Evolutionary conservation across 345 rosid genomes (phyloP).

Genomic region (Pistacia vera): DNA sequence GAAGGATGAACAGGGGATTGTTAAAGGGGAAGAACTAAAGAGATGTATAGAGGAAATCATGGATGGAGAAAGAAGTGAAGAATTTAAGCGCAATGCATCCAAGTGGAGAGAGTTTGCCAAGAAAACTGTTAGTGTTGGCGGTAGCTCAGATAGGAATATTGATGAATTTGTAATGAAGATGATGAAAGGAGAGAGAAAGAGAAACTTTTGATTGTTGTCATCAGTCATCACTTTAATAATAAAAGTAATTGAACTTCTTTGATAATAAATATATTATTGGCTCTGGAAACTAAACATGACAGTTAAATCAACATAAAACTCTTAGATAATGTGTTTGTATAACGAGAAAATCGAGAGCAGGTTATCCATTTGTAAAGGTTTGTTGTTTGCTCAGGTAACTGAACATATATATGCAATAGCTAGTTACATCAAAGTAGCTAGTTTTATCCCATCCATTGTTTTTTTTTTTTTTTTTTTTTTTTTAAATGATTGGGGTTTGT

Average conservation of each 20-base stretch:
- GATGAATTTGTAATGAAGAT: conserved; percentile 36
- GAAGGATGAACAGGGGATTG: conserved; percentile 28
- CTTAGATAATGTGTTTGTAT: too few relatives aligned
- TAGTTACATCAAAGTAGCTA: too few relatives aligned
- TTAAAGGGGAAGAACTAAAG: conserved; percentile 34
- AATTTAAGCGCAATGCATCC: conserved; percentile 31
- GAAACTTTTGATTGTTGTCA: conserved; percentile 1
- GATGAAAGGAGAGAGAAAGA: conserved; percentile 7
- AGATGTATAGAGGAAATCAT: conserved; percentile 35
- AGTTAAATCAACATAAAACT: too few relatives aligned
- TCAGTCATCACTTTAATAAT: neutral
- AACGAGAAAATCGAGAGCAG: too few relatives aligned
- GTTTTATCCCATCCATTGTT: too few relatives aligned
- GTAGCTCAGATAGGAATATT: conserved; percentile 39
- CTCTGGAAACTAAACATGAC: too few relatives aligned
- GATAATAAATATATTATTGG: neutral
- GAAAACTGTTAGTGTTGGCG: conserved; percentile 44
- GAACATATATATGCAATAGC: too few relatives aligned
- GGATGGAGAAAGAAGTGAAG: conserved; percentile 39
- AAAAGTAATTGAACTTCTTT: neutral
- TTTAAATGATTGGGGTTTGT: too few relatives aligned
- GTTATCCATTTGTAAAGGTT: too few relatives aligned
- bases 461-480: too few relatives aligned
- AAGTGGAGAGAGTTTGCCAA: conserved; percentile 43
- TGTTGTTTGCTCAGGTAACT: too few relatives aligned